Conservation (phyloP, 2,329 filamentous ascomycete genomes). For the Pseudogymnoascus sp. region DNA sequence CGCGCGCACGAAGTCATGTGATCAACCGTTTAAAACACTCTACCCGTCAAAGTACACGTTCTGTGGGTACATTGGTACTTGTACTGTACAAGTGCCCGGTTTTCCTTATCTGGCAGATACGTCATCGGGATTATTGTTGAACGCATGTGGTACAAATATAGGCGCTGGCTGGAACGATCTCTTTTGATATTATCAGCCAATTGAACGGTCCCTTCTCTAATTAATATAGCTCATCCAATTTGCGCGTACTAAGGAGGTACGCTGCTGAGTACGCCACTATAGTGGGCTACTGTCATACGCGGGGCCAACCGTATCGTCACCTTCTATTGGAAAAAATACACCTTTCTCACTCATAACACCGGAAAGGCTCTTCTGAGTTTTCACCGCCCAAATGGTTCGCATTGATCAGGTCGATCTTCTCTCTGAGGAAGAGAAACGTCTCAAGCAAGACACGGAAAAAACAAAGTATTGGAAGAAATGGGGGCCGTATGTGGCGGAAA, state of each 20-base stretch:
- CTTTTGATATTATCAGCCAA: background rate
- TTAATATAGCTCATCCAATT: background rate
- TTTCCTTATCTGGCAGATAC: slow-evolving; percentile 9
- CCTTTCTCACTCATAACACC: background rate
- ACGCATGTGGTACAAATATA: background rate
- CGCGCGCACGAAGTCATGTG: background rate
- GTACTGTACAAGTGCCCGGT: background rate
- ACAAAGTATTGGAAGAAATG: slow-evolving; percentile 97
- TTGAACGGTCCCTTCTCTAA: background rate
- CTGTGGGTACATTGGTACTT: background rate
- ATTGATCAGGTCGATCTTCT: slow-evolving; percentile 81
- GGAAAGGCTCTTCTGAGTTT: background rate
- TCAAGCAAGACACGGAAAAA: slow-evolving; percentile 75
- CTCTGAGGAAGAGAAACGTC: slow-evolving; percentile 80
- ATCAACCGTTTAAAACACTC: background rate
- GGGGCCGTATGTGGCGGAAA: slow-evolving; percentile 87
- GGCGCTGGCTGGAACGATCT: slow-evolving; percentile 7
- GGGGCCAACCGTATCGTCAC: background rate
- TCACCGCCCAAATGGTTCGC: slow-evolving; percentile 60
- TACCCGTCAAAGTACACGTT: background rate
- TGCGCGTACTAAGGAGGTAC: background rate
- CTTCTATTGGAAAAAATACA: background rate
- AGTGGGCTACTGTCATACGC: background rate
- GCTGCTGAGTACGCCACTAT: background rate
- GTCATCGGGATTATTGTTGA: background rate